phyloP scores from a whole-genome alignment of 2,329 filamentous ascomycete species.

The Epichloe sp. region DNA sequence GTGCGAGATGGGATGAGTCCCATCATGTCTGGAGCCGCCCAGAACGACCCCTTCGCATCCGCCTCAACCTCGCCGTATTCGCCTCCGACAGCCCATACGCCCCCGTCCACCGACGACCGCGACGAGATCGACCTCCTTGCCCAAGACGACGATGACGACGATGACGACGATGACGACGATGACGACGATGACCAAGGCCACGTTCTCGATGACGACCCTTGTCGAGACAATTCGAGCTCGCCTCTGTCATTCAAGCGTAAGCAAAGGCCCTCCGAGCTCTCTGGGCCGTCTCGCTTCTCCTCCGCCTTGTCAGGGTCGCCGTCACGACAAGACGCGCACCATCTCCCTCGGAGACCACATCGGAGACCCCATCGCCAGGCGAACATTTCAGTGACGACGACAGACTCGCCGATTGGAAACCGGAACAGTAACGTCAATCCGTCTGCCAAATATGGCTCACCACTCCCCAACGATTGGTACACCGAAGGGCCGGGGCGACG shows the following conservation, averaged over 20 bases:
- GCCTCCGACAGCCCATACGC: conserved; percentile 12
- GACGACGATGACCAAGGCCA: conserved; percentile 14
- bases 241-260: conserved; percentile 61
- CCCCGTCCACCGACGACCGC: conserved; percentile 22
- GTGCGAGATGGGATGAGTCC: conserved; percentile 23
- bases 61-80: conserved; percentile 22
- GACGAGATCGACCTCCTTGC: conserved; percentile 28
- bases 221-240: conserved; percentile 34
- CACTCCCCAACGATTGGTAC: conserved; percentile 61
- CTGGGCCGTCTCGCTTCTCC: conserved; percentile 33
- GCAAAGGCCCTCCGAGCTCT: conserved; percentile 36
- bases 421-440: conserved; percentile 8
- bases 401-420: conserved; percentile 7
- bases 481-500: conserved; percentile 76
- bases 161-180: conserved; percentile 3
- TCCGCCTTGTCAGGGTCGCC: conserved; percentile 30
- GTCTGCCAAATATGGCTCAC: conserved; percentile 31
- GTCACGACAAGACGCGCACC: background rate
- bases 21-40: conserved; percentile 28
- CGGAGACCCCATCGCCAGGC: background rate
- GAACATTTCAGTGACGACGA: conserved; percentile 5
- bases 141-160: conserved; percentile 21
- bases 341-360: background rate
- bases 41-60: conserved; percentile 21
- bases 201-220: conserved; percentile 42